Evolutionary conservation across 495 filamentous ascomycete genomes (phyloP).

Genomic region (Penicillium ucsense): DNA sequence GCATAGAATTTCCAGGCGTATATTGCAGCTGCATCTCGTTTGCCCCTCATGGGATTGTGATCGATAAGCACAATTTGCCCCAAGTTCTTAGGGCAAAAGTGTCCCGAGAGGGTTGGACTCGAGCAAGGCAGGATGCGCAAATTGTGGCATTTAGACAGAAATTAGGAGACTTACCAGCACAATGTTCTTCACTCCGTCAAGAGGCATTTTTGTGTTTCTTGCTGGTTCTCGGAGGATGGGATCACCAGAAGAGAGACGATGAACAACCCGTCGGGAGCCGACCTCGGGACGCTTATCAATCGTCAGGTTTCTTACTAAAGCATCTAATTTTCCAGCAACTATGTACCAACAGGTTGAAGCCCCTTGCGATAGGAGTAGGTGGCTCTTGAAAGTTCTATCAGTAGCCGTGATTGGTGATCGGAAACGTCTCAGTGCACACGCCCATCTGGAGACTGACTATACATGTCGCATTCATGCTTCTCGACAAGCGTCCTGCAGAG

Average conservation of each 20-base stretch:
- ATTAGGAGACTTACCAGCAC: conserved; percentile 31
- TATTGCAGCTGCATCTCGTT: background rate
- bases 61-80: conserved; percentile 28
- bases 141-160: background rate
- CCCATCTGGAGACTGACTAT: too few species aligned
- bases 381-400: too few species aligned
- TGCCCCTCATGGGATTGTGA: conserved; percentile 18
- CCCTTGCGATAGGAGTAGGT: too few species aligned
- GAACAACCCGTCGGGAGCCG: conserved; percentile 17
- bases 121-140: background rate
- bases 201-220: conserved; percentile 26
- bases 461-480: too few species aligned
- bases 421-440: too few species aligned
- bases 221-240: background rate
- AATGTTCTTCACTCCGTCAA: conserved; percentile 44
- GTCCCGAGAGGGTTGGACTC: background rate
- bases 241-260: background rate
- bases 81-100: conserved; percentile 9
- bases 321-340: background rate
- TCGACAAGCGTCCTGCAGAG: too few species aligned
- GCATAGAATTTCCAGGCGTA: background rate
- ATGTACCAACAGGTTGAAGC: too few species aligned
- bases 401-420: too few species aligned
- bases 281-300: conserved; percentile 38
- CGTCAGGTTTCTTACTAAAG: conserved; percentile 14